Evolutionary conservation across 1,284 basidiomycete species (phyloP).

Genomic region (Naganishia cerealis): DNA sequence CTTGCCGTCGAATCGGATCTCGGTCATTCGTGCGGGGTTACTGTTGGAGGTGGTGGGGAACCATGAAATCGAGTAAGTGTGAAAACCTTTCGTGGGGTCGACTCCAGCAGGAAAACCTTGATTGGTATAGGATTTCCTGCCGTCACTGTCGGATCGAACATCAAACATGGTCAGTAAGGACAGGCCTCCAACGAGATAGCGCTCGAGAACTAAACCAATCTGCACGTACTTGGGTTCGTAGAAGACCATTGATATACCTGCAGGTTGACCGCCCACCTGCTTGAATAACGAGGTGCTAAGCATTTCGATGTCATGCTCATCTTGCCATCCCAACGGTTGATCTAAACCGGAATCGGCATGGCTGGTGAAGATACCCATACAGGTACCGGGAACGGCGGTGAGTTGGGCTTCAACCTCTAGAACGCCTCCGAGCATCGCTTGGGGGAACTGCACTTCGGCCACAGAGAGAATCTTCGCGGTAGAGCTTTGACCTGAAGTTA

Average conservation of each 20-base stretch:
- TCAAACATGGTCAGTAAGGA: slow-evolving; percentile 4
- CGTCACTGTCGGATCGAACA: slow-evolving; percentile 6
- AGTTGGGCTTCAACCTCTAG: slow-evolving; percentile 10
- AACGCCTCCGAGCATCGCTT: slow-evolving; percentile 8
- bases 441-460: slow-evolving; percentile 4
- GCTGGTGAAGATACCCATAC: slow-evolving; percentile 11
- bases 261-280: slow-evolving; percentile 23
- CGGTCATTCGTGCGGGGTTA: slow-evolving; percentile 29
- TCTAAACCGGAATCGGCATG: slow-evolving; percentile 9
- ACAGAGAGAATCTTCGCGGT: slow-evolving; percentile 17
- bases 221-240: slow-evolving; percentile 30
- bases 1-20: slow-evolving; percentile 25
- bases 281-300: slow-evolving; percentile 26
- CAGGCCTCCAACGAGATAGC: background rate
- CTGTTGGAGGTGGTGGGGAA: slow-evolving; percentile 28
- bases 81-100: slow-evolving; percentile 32
- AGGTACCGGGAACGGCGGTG: background rate
- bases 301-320: slow-evolving; percentile 34
- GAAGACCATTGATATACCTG: slow-evolving; percentile 35
- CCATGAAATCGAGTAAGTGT: slow-evolving; percentile 38
- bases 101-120: slow-evolving; percentile 22
- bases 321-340: slow-evolving; percentile 5
- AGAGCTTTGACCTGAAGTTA: slow-evolving; percentile 3
- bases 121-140: slow-evolving; percentile 14
- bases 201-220: background rate